phyloP scores from a whole-genome alignment of 176 grass and related monocot species.

The Miscanthus lutarioriparius region DNA sequence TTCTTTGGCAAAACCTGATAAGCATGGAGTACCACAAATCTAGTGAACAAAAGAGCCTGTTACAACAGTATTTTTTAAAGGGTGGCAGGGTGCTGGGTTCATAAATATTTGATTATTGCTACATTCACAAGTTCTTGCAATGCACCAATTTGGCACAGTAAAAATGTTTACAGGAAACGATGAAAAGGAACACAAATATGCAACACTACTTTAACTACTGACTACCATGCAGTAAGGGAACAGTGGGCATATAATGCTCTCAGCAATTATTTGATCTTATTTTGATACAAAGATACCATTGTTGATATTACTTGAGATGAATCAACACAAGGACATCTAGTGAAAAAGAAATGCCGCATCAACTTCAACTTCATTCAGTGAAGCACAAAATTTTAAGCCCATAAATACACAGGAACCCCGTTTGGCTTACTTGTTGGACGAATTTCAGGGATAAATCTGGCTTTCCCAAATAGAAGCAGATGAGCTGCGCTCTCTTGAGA shows the following conservation, averaged over 20 bases:
- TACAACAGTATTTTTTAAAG: background rate
- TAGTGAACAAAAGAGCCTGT: background rate
- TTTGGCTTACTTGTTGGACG: conserved; percentile 52
- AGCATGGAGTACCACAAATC: background rate
- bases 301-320: background rate
- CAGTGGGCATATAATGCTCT: background rate
- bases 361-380: background rate
- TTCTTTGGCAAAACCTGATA: conserved; percentile 66
- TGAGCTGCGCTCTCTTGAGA: conserved; percentile 57
- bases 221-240: background rate
- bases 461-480: conserved; percentile 62
- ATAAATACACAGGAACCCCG: background rate
- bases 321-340: background rate
- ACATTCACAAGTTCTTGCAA: background rate
- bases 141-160: background rate
- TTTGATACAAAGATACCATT: background rate
- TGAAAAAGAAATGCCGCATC: background rate
- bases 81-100: background rate
- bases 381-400: background rate
- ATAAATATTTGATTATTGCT: background rate
- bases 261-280: background rate
- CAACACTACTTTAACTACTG: background rate
- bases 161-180: background rate
- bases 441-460: conserved; percentile 54
- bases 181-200: background rate